These are phyloP conservation scores for Blastobotrys americana DNA, from an alignment of 805 yeast species.

Conservation along the genomic window DNA sequence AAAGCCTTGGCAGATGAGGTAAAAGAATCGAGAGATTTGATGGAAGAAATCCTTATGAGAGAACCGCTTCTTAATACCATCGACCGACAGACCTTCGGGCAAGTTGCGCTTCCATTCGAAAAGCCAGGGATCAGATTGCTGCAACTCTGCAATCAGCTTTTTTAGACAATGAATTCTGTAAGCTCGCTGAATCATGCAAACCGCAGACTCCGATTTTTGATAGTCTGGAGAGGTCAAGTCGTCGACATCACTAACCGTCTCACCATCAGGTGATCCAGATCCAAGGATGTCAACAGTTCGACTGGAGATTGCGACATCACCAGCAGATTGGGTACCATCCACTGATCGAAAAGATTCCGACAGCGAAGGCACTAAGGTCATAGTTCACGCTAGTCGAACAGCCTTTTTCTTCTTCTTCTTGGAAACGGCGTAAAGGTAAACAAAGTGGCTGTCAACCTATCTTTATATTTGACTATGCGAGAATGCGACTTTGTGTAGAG, in stretches of 20 bases:
- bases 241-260: no score
- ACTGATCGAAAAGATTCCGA: background rate
- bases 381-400: no score
- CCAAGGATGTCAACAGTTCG: background rate
- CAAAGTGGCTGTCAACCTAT: no score
- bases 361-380: no score
- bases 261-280: no score
- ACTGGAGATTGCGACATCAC: no score
- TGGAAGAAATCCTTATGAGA: constrained; percentile 5
- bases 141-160: constrained; percentile 6
- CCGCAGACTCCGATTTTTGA: constrained; percentile 5
- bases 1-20: constrained; percentile 13
- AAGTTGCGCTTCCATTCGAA: constrained; percentile 12
- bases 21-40: constrained; percentile 7
- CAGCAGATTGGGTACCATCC: background rate
- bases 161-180: constrained; percentile 14
- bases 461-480: no score
- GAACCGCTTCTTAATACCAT: background rate
- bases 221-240: background rate
- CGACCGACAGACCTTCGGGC: background rate
- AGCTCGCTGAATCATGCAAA: constrained; percentile 13
- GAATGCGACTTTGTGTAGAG: no score
- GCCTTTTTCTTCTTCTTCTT: no score
- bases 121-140: constrained; percentile 15
- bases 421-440: no score